A percentile compares a stretch with the other conserved stretches of the same genome.
Conservation (phyloP, 495 filamentous ascomycete species). For the Penicillium paxilli region DNA sequence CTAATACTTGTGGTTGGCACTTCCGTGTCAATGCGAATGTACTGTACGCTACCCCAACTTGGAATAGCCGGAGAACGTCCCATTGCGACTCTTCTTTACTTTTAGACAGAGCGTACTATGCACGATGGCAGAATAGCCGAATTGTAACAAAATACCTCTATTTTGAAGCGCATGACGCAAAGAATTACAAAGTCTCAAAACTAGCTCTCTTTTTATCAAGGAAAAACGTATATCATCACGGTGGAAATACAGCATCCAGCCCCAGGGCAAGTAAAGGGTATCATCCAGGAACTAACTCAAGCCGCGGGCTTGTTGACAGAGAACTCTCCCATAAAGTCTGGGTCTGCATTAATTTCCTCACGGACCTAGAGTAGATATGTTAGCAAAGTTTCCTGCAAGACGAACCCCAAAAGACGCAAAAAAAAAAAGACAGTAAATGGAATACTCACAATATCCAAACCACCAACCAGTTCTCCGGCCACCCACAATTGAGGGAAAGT, state of each 20-base stretch:
- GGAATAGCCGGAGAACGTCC: too few species aligned
- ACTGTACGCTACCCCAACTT: too few species aligned
- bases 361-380: constrained; percentile 61
- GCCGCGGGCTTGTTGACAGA: constrained; percentile 41
- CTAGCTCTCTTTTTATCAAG: constrained; percentile 13
- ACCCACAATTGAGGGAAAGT: constrained; percentile 93
- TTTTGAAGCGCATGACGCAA: not conserved
- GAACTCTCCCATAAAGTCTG: constrained; percentile 74
- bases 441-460: constrained; percentile 87
- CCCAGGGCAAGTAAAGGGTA: constrained; percentile 20
- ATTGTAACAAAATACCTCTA: not conserved
- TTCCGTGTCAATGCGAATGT: too few species aligned
- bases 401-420: not conserved
- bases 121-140: too few species aligned
- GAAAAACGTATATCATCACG: constrained; percentile 25
- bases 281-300: constrained; percentile 13
- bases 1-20: too few species aligned
- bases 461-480: constrained; percentile 80
- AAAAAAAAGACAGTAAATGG: not conserved
- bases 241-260: constrained; percentile 11
- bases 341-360: constrained; percentile 69
- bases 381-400: constrained; percentile 12
- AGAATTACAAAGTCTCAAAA: not conserved
- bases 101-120: too few species aligned
- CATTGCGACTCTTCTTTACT: too few species aligned